Conservation (phyloP, 2,329 filamentous ascomycete genomes). For the Clonostachys rosea region DNA sequence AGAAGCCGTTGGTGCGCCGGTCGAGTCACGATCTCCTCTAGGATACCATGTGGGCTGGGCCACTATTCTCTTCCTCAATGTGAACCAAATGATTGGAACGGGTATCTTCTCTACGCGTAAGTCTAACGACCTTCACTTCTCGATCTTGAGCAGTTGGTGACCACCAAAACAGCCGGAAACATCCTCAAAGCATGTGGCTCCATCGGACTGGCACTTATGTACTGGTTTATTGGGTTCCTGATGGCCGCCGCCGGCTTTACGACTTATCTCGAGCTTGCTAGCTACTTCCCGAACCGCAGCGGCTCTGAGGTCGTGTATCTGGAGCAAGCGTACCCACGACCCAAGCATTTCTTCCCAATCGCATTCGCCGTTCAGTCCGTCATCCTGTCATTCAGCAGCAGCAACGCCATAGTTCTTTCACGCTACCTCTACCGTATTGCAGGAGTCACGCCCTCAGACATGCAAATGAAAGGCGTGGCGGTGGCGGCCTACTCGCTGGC, state of each 20-base stretch:
- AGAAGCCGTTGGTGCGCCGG: conserved; percentile 57
- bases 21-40: conserved; percentile 52
- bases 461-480: conserved; percentile 64
- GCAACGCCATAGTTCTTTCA: conserved; percentile 61
- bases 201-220: conserved; percentile 57
- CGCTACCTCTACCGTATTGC: conserved; percentile 58
- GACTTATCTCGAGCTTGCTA: conserved; percentile 59
- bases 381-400: conserved; percentile 59
- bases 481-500: conserved; percentile 59
- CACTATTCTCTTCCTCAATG: conserved; percentile 55
- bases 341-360: conserved; percentile 59
- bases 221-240: conserved; percentile 59
- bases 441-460: conserved; percentile 43
- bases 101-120: conserved; percentile 61
- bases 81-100: conserved; percentile 60
- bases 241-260: conserved; percentile 49
- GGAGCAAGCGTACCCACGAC: conserved; percentile 62
- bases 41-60: conserved; percentile 53
- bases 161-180: conserved; percentile 37
- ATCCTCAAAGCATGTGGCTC: conserved; percentile 59
- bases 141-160: not conserved
- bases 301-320: conserved; percentile 65
- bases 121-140: conserved; percentile 14
- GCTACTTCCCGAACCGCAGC: conserved; percentile 63
- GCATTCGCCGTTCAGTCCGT: conserved; percentile 61